Evolutionary conservation across 2,329 filamentous ascomycete genomes (phyloP).

Genomic region (Penicillium freii): DNA sequence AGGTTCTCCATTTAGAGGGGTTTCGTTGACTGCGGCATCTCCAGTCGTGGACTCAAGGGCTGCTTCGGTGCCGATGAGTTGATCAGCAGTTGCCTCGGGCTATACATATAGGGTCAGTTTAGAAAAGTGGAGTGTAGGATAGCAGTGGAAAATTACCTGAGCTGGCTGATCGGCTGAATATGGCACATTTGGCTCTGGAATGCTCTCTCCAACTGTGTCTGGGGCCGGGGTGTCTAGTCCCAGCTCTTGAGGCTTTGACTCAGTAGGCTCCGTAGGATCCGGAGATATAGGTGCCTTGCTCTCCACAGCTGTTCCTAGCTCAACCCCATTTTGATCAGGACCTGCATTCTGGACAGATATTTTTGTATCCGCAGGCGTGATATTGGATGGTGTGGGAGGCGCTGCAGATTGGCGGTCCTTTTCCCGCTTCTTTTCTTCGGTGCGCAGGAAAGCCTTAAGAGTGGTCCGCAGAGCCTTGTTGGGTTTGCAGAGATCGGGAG

Average conservation of each 20-base stretch:
- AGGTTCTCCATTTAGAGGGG: neutral
- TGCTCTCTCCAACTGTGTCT: slow-evolving; percentile 9
- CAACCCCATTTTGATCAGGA: slow-evolving; percentile 20
- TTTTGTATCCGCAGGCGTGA: slow-evolving; percentile 25
- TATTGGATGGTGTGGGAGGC: slow-evolving; percentile 30
- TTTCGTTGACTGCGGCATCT: slow-evolving; percentile 6
- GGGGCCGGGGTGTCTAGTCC: slow-evolving; percentile 6
- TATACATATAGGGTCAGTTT: slow-evolving; percentile 6
- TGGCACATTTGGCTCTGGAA: slow-evolving; percentile 5
- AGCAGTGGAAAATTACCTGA: slow-evolving; percentile 19
- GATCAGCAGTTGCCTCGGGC: slow-evolving; percentile 15
- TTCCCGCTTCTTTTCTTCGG: slow-evolving; percentile 84
- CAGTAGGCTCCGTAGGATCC: slow-evolving; percentile 7
- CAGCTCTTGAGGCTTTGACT: slow-evolving; percentile 14
- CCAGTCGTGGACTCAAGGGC: slow-evolving; percentile 13
- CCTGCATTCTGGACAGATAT: slow-evolving; percentile 16
- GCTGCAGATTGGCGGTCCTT: slow-evolving; percentile 50
- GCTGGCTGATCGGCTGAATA: slow-evolving; percentile 2
- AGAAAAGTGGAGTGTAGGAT: neutral
- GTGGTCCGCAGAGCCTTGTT: slow-evolving; percentile 92
- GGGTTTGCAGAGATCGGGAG: slow-evolving; percentile 78
- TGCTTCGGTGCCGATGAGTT: slow-evolving; percentile 8
- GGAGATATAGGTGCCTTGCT: slow-evolving; percentile 5
- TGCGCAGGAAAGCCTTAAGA: slow-evolving; percentile 85
- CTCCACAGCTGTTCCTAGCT: slow-evolving; percentile 11